Evolutionary conservation across 106 monocot genomes (phyloP).

Genomic region (Acorus gramineus): DNA sequence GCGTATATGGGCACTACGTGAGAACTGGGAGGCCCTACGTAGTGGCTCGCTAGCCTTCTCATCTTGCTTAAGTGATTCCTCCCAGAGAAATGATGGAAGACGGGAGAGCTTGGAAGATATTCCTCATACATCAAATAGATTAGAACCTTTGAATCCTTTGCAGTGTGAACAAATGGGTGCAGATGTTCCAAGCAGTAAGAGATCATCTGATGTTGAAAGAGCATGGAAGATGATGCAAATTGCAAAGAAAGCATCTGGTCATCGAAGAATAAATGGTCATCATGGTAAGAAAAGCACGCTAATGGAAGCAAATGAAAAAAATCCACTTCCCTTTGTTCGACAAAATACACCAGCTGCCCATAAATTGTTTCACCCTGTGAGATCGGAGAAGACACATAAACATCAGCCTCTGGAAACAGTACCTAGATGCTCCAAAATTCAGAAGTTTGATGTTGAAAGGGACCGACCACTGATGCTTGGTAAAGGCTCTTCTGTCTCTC

Average conservation of each 20-base stretch:
- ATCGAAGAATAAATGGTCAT: not conserved
- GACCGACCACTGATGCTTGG: too few relatives aligned
- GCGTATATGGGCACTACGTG: slow-evolving; percentile 38
- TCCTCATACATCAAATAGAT: slow-evolving; percentile 5
- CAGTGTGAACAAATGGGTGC: not conserved
- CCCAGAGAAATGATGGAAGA: not conserved
- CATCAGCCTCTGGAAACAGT: too few relatives aligned
- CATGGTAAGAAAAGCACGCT: not conserved
- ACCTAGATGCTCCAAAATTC: too few relatives aligned
- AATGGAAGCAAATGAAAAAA: too few relatives aligned
- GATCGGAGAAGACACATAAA: too few relatives aligned
- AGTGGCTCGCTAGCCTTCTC: slow-evolving; percentile 48
- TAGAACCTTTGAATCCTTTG: not conserved
- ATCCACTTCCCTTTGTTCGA: too few relatives aligned
- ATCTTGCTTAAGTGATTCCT: slow-evolving; percentile 4
- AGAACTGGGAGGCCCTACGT: slow-evolving; percentile 52
- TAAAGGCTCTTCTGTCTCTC: too few relatives aligned
- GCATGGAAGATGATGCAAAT: slow-evolving; percentile 77
- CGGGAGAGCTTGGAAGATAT: not conserved
- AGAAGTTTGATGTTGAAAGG: too few relatives aligned
- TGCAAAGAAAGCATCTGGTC: slow-evolving; percentile 25
- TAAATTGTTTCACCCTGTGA: too few relatives aligned
- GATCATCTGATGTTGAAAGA: slow-evolving; percentile 25
- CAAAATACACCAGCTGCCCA: too few relatives aligned
- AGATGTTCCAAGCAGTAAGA: not conserved